phyloP scores from a whole-genome alignment of 805 yeast species.

The Kuraishia floccosa region DNA sequence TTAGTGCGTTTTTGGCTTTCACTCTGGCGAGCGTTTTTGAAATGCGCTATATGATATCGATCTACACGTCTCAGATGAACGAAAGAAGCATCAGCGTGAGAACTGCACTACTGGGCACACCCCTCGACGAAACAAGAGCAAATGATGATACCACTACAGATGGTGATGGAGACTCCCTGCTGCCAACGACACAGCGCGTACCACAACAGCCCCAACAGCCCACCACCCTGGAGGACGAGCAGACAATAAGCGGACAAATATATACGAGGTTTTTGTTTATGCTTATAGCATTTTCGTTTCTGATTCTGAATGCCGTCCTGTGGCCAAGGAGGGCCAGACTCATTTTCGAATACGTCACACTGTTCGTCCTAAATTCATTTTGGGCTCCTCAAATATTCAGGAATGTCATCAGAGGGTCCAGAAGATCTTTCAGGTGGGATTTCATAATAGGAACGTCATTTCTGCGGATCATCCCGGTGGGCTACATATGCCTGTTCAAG shows the following conservation, averaged over 20 bases:
- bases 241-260: conserved; percentile 42
- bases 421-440: conserved; percentile 61
- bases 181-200: conserved; percentile 10
- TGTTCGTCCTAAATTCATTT: conserved; percentile 49
- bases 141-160: conserved; percentile 3
- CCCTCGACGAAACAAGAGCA: conserved; percentile 20
- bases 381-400: conserved; percentile 88
- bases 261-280: conserved; percentile 46
- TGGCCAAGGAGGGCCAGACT: conserved; percentile 54
- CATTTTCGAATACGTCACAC: conserved; percentile 42
- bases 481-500: conserved; percentile 42
- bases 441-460: conserved; percentile 62
- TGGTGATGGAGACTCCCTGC: conserved; percentile 7
- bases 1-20: conserved; percentile 60
- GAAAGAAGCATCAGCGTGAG: conserved; percentile 58
- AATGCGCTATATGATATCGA: conserved; percentile 57
- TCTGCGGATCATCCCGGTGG: conserved; percentile 52
- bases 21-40: conserved; percentile 67
- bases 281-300: conserved; percentile 41
- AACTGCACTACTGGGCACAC: conserved; percentile 54
- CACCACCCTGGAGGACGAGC: conserved; percentile 31
- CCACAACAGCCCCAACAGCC: conserved; percentile 12
- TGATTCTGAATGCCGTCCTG: conserved; percentile 40
- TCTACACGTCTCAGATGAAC: conserved; percentile 60
- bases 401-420: conserved; percentile 58